These are phyloP conservation scores for Crithidia bombi DNA, from an alignment of 208 protist genomes.

Conservation along the genomic window DNA sequence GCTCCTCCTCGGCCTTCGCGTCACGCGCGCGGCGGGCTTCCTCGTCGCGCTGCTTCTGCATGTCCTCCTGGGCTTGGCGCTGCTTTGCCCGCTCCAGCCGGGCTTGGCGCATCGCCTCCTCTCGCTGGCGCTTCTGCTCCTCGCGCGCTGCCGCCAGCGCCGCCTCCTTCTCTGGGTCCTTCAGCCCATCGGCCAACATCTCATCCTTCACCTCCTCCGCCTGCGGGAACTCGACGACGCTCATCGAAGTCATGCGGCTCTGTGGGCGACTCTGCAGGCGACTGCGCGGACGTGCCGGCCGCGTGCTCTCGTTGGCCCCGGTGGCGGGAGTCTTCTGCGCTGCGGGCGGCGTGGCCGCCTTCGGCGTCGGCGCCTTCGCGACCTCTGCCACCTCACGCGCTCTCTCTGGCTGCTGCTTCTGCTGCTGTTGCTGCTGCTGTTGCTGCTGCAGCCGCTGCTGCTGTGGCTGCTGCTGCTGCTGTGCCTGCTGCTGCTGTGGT, in stretches of 20 bases:
- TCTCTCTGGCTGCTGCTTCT: slow-evolving; percentile 1
- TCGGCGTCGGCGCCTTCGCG: slow-evolving; percentile 3
- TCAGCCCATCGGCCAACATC: slow-evolving; percentile 33
- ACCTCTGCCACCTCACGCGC: not conserved
- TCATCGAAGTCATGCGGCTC: slow-evolving; percentile 58
- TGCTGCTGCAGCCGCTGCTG: no score
- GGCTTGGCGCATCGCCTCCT: slow-evolving; percentile 16
- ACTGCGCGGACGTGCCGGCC: slow-evolving; percentile 19
- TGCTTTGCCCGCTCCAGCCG: slow-evolving; percentile 29
- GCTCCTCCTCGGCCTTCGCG: slow-evolving; percentile 40
- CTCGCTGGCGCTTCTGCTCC: slow-evolving; percentile 30
- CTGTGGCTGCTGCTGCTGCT: no score
- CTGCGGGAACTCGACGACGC: slow-evolving; percentile 62
- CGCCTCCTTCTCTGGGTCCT: slow-evolving; percentile 31
- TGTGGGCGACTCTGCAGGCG: slow-evolving; percentile 42
- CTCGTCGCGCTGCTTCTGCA: slow-evolving; percentile 38
- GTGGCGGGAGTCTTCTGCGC: not conserved
- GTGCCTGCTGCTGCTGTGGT: no score
- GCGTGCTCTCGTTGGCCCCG: not conserved
- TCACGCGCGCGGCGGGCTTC: slow-evolving; percentile 34
- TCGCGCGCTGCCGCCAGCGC: slow-evolving; percentile 12
- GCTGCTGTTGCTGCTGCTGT: no score
- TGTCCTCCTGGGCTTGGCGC: slow-evolving; percentile 30
- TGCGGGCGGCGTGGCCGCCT: not conserved
- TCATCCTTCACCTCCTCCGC: slow-evolving; percentile 68